phyloP scores from a whole-genome alignment of 108 stramenopile genomes.

The Skeletonema grethae region DNA sequence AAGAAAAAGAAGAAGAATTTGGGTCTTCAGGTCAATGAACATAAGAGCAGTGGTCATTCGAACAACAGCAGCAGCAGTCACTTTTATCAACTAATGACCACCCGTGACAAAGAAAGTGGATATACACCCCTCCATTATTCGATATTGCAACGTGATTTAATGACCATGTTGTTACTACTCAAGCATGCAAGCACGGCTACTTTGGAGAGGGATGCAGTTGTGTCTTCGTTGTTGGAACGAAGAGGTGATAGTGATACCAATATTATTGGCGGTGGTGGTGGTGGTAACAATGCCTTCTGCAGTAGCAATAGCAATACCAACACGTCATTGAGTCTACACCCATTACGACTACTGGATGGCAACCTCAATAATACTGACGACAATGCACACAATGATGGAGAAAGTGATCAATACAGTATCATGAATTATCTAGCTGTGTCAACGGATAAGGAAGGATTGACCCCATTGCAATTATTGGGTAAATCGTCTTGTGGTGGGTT shows the following conservation, averaged over 20 bases:
- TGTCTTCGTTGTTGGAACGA: neutral
- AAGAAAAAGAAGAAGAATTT: too few species aligned
- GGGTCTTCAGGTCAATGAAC: neutral
- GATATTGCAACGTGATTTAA: neutral
- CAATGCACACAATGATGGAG: neutral
- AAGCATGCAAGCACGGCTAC: neutral
- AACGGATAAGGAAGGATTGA: slow-evolving; percentile 64
- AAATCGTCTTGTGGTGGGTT: slow-evolving; percentile 51
- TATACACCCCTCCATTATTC: slow-evolving; percentile 1
- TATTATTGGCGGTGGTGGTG: neutral
- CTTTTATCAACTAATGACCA: neutral
- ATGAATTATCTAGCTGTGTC: slow-evolving; percentile 31
- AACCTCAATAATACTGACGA: neutral
- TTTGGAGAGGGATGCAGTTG: neutral
- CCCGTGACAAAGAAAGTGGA: neutral
- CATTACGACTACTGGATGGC: neutral
- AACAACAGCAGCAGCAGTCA: neutral
- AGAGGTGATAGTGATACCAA: neutral
- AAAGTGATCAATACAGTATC: neutral
- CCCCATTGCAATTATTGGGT: slow-evolving; percentile 64
- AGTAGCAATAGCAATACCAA: too few species aligned
- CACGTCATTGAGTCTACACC: neutral
- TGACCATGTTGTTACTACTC: neutral
- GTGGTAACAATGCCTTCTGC: neutral
- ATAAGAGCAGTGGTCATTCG: neutral